Conservation (phyloP, 768 basidiomycete genomes). For the Tulasnella sp. region DNA sequence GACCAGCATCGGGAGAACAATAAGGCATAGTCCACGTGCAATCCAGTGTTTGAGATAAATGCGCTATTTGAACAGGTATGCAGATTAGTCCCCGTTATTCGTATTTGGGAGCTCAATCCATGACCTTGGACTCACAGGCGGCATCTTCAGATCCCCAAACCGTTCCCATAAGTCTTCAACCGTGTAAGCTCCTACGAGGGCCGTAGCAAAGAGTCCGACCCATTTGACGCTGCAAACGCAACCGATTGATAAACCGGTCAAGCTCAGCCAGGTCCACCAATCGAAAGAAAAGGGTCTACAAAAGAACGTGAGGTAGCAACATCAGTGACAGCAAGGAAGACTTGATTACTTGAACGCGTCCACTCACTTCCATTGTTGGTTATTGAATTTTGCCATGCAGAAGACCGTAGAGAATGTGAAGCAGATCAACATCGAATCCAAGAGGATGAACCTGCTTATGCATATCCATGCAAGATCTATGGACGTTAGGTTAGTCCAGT, state of each 20-base stretch:
- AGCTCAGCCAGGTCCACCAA: conserved; percentile 94
- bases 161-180: conserved; percentile 98
- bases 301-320: not conserved
- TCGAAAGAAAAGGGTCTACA: conserved; percentile 82
- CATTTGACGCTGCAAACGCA: conserved; percentile 86
- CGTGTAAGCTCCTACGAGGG: conserved; percentile 90
- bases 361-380: conserved; percentile 84
- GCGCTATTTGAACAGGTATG: conserved; percentile 36
- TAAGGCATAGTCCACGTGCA: conserved; percentile 74
- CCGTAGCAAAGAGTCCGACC: conserved; percentile 91
- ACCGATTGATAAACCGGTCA: conserved; percentile 92
- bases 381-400: conserved; percentile 91
- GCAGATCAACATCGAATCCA: conserved; percentile 98
- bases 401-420: conserved; percentile 97
- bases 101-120: not conserved
- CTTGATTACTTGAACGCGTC: too few relatives aligned
- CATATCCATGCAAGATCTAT: conserved; percentile 92
- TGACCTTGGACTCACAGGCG: conserved; percentile 46
- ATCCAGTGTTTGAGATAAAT: conserved; percentile 87
- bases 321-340: not conserved
- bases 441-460: conserved; percentile 92
- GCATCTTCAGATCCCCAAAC: conserved; percentile 90
- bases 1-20: conserved; percentile 79
- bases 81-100: conserved; percentile 12
- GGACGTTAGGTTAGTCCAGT: not conserved